Conservation (phyloP, 352 stramenopile species). For the Globisporangium nagaii region DNA sequence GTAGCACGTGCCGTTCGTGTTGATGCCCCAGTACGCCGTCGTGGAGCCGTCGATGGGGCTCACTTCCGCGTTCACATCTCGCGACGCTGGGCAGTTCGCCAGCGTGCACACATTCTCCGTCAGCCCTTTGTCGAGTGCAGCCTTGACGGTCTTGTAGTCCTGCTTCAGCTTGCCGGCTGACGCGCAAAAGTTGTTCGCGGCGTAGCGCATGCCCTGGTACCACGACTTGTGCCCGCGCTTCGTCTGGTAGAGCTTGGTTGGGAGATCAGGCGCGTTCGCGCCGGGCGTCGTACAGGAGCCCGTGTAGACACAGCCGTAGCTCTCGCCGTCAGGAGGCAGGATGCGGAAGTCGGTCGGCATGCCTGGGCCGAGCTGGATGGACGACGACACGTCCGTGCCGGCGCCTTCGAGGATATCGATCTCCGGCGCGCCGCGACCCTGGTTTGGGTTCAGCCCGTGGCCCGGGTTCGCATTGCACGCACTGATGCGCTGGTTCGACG, state of each 20-base stretch:
- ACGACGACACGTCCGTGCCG: conserved; percentile 81
- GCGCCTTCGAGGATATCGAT: conserved; percentile 94
- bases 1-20: conserved; percentile 59
- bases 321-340: conserved; percentile 10
- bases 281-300: conserved; percentile 32
- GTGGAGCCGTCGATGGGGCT: conserved; percentile 23
- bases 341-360: conserved; percentile 51
- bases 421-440: conserved; percentile 91
- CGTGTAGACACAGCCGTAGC: conserved; percentile 32
- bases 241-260: conserved; percentile 31
- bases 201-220: conserved; percentile 64
- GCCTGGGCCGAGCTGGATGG: conserved; percentile 82
- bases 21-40: conserved; percentile 45
- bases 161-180: conserved; percentile 17
- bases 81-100: conserved; percentile 33
- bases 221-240: conserved; percentile 55
- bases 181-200: conserved; percentile 51
- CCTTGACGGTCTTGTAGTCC: conserved; percentile 28
- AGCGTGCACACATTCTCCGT: conserved; percentile 42
- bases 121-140: conserved; percentile 31
- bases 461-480: conserved; percentile 91
- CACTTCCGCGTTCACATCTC: conserved; percentile 48
- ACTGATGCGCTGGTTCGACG: conserved; percentile 71
- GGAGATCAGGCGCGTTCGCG: conserved; percentile 38
- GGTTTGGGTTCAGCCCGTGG: conserved; percentile 83